These are phyloP conservation scores for Vinca minor DNA, from an alignment of 257 asterid species.

Conservation along the genomic window DNA sequence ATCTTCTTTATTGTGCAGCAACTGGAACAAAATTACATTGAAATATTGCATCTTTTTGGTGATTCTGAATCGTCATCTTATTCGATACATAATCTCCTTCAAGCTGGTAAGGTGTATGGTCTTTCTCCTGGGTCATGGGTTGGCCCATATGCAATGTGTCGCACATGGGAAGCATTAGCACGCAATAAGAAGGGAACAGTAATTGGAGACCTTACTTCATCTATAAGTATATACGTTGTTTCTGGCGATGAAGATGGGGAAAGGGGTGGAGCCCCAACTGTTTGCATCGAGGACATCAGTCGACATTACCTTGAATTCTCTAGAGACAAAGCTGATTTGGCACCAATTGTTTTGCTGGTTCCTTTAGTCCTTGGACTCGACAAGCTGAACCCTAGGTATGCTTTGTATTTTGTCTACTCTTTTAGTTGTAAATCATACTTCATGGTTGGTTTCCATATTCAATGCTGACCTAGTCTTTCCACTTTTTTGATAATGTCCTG, in stretches of 20 bases:
- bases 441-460: background rate
- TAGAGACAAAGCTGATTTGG: slow-evolving; percentile 48
- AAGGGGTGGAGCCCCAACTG: slow-evolving; percentile 98
- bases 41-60: slow-evolving; percentile 75
- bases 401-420: background rate
- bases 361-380: slow-evolving; percentile 97
- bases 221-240: slow-evolving; percentile 68
- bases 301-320: slow-evolving; percentile 45
- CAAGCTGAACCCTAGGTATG: slow-evolving; percentile 85
- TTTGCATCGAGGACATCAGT: slow-evolving; percentile 59
- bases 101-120: slow-evolving; percentile 79
- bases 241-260: slow-evolving; percentile 98
- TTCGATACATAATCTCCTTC: slow-evolving; percentile 92
- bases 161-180: slow-evolving; percentile 85
- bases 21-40: slow-evolving; percentile 50
- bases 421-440: background rate
- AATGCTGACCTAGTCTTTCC: background rate
- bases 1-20: slow-evolving; percentile 45
- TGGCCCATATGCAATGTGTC: slow-evolving; percentile 97
- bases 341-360: slow-evolving; percentile 71
- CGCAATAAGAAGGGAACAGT: slow-evolving; percentile 37
- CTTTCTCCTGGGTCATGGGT: slow-evolving; percentile 98
- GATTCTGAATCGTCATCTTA: slow-evolving; percentile 73
- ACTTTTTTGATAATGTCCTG: background rate
- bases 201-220: slow-evolving; percentile 32